Base-by-base conservation (phyloP, 148 eudicot species). In the Fagopyrum esculentum region DNA sequence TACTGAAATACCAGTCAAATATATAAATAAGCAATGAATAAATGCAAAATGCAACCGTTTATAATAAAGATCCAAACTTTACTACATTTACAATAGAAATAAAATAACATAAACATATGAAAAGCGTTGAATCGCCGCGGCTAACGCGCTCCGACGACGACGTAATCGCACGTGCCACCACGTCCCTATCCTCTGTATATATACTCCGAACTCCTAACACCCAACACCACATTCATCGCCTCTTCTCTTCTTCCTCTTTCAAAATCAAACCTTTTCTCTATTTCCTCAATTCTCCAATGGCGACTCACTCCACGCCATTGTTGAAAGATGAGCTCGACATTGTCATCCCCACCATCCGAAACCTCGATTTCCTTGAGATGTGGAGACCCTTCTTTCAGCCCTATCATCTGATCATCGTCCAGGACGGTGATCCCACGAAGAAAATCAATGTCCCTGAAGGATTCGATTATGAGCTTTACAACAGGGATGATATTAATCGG, bases 361-460 rank as follows among this genome's bases (percentile, higher is more conserved):
- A 87, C 84, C 85, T 87, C 16, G 90, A 87, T 78, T 87, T 87
- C 77, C 71, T 87, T 26, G 88, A 87, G 30, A 87, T 87, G 88
- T 87, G 90, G 90, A 85, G 88, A 78, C 90, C 90, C 0, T 87
- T 79, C 75, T 83, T 87, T 5, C 77, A 87, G 68, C 86, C 85
- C 2, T 87, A 87, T 60, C 90, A 87, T 76, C 48, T 87, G 50
- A 87, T 87, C 82, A 87, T 87, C 51, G 90, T 87, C 17, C 90
- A 87, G 48, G 90, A 87, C 74, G 90, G 90, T 35, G 90, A 87
- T 71, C 90, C 90, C 0, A 43, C 87, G 3, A 87, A 79, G 85
- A 79, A 76, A 45, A 87, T 87, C 61, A 74, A 80, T n/a, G 90
- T 87, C 48, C 90, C 90, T 8, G 84, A 83, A 6, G 90, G 90